Evolutionary conservation across 2,329 filamentous ascomycete genomes (phyloP), one percentile per base, ranked within the genome.

Genomic region (Tetracladium maxilliforme): DNA sequence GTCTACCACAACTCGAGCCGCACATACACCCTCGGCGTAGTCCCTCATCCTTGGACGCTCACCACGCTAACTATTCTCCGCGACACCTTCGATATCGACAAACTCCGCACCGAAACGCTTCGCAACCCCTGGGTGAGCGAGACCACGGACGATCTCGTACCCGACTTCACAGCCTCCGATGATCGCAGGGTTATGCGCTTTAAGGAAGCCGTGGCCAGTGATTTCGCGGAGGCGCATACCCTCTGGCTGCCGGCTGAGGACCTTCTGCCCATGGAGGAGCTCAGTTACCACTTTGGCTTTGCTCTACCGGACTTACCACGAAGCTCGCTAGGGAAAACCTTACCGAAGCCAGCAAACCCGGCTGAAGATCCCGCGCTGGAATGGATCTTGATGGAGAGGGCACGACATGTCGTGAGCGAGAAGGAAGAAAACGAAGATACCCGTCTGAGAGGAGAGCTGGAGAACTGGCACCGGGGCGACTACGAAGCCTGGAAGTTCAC

Each of bases 201-300:
- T 47, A 94, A 95, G 48, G 74, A 86, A 36, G 68, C 72, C 4
- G 73, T 94, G 5, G 87, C 81, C 4, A 69, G 72, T 10, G 67
- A 76, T 10, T 62, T 64, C 30, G 67, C 66, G 10, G 54, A 63
- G 1, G 58, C 70, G 1, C 71, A 70, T 36, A 73, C 75, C 1
- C 57, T 94, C 12, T 94, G 86, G 86, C 56, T 93, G 12, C 77
- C 75, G 0, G 79, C 81, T n/a, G 72, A 79, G 40, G 57, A 58
- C 10, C 51, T 62, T 2, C 51, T 58, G 6, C 47, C 54, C 2
- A 29, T 36, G 4, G 48, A 64, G n/a, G 78, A 90, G 35, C 56
- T 93, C 3, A 77, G 87, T 43, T 95, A 84, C 83, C 67, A 77
- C 37, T 82, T 95, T 44, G 90, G 87, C 27, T 95, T 95, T 49